Evolutionary conservation across 352 stramenopile genomes (phyloP).

Genomic region (Globisporangium nagaii): DNA sequence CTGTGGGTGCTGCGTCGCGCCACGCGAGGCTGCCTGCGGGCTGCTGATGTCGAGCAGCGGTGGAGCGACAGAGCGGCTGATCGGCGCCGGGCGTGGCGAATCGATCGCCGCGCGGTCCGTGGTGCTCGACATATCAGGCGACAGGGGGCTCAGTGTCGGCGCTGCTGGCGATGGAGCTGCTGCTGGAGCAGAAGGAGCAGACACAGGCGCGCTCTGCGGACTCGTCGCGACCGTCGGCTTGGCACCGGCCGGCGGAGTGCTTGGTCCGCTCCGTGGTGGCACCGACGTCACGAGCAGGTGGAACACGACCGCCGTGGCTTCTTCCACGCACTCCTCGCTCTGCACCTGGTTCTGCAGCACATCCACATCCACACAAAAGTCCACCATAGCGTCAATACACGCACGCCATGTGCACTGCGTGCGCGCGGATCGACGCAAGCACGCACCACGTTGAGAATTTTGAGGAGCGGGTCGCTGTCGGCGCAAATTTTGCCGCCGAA

Average conservation of each 20-base stretch:
- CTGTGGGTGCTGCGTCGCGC: not conserved
- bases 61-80: not conserved
- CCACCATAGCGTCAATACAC: not conserved
- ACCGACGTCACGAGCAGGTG: slow-evolving; percentile 59
- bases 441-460: slow-evolving; percentile 19
- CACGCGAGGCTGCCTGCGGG: not conserved
- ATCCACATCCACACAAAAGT: not conserved
- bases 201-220: not conserved
- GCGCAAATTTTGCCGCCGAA: slow-evolving; percentile 85
- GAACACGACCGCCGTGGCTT: slow-evolving; percentile 51
- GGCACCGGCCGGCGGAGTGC: slow-evolving; percentile 7
- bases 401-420: not conserved
- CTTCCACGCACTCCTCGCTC: slow-evolving; percentile 16
- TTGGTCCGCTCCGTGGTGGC: slow-evolving; percentile 13
- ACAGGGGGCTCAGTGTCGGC: not conserved
- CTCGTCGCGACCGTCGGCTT: not conserved
- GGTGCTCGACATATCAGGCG: not conserved
- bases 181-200: not conserved
- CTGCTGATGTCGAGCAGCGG: not conserved
- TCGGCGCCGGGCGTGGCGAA: slow-evolving; percentile 4
- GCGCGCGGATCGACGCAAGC: no score
- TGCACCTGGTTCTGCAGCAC: slow-evolving; percentile 28
- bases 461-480: slow-evolving; percentile 43
- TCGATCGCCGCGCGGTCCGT: slow-evolving; percentile 9
- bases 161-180: not conserved